Percentiles rank a stretch among this genome's conserved stretches.
Evolutionary conservation across 768 basidiomycete species (phyloP).

Genomic region (Lentinula sp.): DNA sequence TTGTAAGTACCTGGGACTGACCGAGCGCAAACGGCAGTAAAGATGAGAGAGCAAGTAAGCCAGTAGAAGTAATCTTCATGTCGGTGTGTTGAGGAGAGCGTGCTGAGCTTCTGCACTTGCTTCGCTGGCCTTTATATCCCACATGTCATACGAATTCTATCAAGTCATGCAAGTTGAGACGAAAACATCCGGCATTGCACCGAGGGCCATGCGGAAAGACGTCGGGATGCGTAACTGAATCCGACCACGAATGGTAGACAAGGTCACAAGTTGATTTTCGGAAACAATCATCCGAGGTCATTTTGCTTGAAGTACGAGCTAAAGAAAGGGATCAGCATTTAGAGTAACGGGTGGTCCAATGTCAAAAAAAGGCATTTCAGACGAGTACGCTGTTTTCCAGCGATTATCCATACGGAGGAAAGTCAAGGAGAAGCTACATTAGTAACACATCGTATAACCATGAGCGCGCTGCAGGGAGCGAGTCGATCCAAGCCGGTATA

Average conservation of each 20-base stretch:
- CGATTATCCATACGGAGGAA: not conserved
- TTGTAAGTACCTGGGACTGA: not conserved
- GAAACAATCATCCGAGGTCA: not conserved
- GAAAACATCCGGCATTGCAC: slow-evolving; percentile 31
- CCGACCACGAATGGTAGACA: not conserved
- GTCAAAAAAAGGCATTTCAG: no score
- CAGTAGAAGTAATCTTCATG: slow-evolving; percentile 5
- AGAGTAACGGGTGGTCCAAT: not conserved
- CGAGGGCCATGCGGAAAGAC: slow-evolving; percentile 22
- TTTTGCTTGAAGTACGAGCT: not conserved
- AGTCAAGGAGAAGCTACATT: not conserved
- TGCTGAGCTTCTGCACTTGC: not conserved
- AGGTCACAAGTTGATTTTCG: not conserved
- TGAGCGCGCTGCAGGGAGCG: no score
- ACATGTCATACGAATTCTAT: not conserved
- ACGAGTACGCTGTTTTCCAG: no score
- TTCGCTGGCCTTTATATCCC: not conserved
- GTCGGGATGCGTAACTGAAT: slow-evolving; percentile 14
- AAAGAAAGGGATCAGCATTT: not conserved
- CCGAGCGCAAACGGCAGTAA: slow-evolving; percentile 4
- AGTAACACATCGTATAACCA: no score
- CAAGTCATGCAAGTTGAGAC: not conserved
- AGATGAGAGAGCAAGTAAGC: slow-evolving; percentile 1
- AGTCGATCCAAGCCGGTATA: not conserved
- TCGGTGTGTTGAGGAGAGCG: not conserved